phyloP scores from a whole-genome alignment of 768 basidiomycete genomes.

The Sutorius australiensis region DNA sequence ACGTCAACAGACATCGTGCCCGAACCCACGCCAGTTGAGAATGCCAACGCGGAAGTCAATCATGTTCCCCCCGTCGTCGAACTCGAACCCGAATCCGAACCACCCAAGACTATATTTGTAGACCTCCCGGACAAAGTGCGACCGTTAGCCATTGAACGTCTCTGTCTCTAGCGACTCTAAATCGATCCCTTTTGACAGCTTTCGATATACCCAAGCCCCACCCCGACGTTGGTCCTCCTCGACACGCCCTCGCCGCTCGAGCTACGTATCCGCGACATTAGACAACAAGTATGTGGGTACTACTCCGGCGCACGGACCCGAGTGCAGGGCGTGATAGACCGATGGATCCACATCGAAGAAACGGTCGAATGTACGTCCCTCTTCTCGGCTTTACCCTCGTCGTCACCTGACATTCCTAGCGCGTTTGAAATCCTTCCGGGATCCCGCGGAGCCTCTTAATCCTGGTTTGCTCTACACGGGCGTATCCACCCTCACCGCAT shows the following conservation, averaged over 20 bases:
- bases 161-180: neutral
- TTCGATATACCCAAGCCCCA: constrained; percentile 72
- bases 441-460: constrained; percentile 76
- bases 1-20: neutral
- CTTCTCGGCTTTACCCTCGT: neutral
- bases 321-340: constrained; percentile 69
- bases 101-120: constrained; percentile 10
- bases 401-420: constrained; percentile 37
- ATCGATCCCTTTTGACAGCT: constrained; percentile 45
- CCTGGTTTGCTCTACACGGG: constrained; percentile 91
- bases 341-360: constrained; percentile 85
- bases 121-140: constrained; percentile 27
- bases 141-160: neutral
- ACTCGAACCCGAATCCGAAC: constrained; percentile 12
- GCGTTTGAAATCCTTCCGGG: constrained; percentile 78
- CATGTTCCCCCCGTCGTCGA: neutral
- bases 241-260: constrained; percentile 75
- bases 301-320: constrained; percentile 57
- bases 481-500: constrained; percentile 82
- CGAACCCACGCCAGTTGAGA: neutral
- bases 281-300: constrained; percentile 55
- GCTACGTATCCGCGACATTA: constrained; percentile 65
- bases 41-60: neutral
- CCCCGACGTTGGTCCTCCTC: constrained; percentile 63
- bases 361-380: constrained; percentile 74